Base-by-base conservation (phyloP, 2,329 filamentous ascomycete species). In the Scedosporium dehoogii region DNA sequence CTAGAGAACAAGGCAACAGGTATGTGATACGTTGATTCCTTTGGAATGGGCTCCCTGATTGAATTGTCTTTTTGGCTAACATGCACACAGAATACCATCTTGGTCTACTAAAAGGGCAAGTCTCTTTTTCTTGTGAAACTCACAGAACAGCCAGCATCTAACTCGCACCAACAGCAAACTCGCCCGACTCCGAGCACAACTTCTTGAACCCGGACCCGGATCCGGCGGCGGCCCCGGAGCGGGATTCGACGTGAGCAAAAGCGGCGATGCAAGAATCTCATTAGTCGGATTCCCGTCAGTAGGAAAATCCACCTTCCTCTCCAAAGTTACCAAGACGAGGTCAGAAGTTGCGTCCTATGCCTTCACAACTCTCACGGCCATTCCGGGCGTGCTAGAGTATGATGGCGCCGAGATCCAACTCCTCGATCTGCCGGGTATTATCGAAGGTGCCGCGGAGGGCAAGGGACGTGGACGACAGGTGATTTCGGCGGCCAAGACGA, bases 241-340 rank as follows among this genome's bases (percentile, higher is more conserved):
- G 2, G 94, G 94, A 9, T 99, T 96, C 74, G 90, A 93, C 72
- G 94, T 99, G 51, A 94, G 89, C 74, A 99, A 99, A 77, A 93
- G 89, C 67, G 94, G 94, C 66, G 94, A 99, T 79, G 94, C 94
- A 14, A 87, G 94, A 70, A 97, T 99, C 76, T 92, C 96, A 1
- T 85, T 99, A 2, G 96, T 99, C 61, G 94, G 94, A n/a, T 99
- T 99, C 70, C 94, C 96, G 0, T 99, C 96, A 0, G 94, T 99
- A 60, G 94, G 94, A 73, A 99, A 99, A 79, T 99, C 94, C 2
- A 99, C 94, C 0, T 97, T 99, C 72, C 75, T 99, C n/a, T 97
- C 92, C 58, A 97, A 97, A 72, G 96, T 99, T 73, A 99, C 94
- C 59, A 97, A 96, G 78, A 99, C 96, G 46, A 92, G 91, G 71